Percentiles rank a stretch among this genome's conserved stretches.
phyloP scores from a whole-genome alignment of 441 rosid genomes.

The Gossypium davidsonii region DNA sequence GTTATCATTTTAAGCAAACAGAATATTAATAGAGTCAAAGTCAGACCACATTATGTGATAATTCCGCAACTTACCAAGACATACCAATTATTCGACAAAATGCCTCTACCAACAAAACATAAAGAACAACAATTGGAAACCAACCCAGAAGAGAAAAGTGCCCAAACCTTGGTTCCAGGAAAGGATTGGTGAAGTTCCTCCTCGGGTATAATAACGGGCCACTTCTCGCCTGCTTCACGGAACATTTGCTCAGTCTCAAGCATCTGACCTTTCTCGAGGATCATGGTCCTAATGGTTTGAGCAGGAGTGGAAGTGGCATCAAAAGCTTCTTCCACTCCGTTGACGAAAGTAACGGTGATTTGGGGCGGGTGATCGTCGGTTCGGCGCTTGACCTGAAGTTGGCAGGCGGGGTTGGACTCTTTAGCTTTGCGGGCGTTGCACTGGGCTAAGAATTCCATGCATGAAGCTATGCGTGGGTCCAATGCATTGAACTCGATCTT shows the following conservation, averaged over 20 bases:
- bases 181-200: conserved; percentile 60
- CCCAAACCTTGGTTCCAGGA: conserved; percentile 70
- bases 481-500: conserved; percentile 66
- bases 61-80: background rate
- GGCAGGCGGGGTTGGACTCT: conserved; percentile 81
- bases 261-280: conserved; percentile 68
- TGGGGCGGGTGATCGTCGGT: conserved; percentile 79
- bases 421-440: conserved; percentile 86
- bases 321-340: conserved; percentile 73
- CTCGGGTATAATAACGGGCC: conserved; percentile 84
- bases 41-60: background rate
- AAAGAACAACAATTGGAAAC: background rate
- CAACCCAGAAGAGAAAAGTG: background rate
- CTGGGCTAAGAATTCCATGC: conserved; percentile 86
- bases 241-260: conserved; percentile 94
- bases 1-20: background rate
- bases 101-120: background rate
- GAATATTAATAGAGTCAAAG: background rate
- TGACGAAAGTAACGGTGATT: conserved; percentile 77
- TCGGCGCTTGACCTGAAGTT: conserved; percentile 72
- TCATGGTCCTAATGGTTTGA: conserved; percentile 67
- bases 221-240: conserved; percentile 81
- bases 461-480: conserved; percentile 71
- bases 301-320: conserved; percentile 71
- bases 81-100: background rate